A percentile compares a stretch with the other conserved stretches of the same genome.
Evolutionary conservation across 306 rosid species (phyloP).

Genomic region (Glycine soja): DNA sequence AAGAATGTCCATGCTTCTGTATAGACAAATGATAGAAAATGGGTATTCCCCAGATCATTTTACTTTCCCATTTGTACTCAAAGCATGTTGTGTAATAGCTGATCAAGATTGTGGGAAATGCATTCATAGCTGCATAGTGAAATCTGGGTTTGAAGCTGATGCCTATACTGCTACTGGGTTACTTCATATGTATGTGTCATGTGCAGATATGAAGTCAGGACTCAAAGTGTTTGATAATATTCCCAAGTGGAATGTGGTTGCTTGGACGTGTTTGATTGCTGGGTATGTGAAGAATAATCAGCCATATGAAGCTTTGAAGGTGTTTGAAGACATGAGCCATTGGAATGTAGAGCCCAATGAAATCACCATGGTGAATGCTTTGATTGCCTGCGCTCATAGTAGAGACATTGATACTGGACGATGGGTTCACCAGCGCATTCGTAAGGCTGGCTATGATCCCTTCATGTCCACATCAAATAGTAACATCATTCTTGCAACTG

Average conservation of each 20-base stretch:
- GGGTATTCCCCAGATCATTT: conserved; percentile 74
- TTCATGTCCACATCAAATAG: conserved; percentile 38
- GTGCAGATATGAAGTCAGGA: conserved; percentile 51
- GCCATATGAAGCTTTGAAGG: conserved; percentile 54
- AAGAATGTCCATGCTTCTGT: conserved; percentile 56
- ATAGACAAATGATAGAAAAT: conserved; percentile 61
- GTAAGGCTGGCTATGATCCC: conserved; percentile 71
- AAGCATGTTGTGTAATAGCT: conserved; percentile 54
- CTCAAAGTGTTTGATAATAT: conserved; percentile 69
- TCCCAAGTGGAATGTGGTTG: conserved; percentile 79
- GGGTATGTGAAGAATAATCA: conserved; percentile 57
- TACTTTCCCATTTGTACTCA: conserved; percentile 79
- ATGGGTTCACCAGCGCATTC: conserved; percentile 55
- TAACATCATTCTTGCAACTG: conserved; percentile 74
- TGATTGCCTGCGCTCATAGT: conserved; percentile 73
- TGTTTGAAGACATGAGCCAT: conserved; percentile 60
- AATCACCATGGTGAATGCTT: conserved; percentile 72
- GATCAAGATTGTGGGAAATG: conserved; percentile 58
- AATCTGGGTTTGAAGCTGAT: conserved; percentile 70
- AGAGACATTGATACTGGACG: conserved; percentile 69
- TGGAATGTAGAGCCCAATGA: conserved; percentile 71
- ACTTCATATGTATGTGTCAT: conserved; percentile 65
- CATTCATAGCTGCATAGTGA: conserved; percentile 61
- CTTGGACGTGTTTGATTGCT: conserved; percentile 82
- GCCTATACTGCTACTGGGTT: conserved; percentile 67